Evolutionary conservation across 2,329 filamentous ascomycete genomes (phyloP), one percentile per base, ranked within the genome.

Genomic region (Trichoderma simmonsii): DNA sequence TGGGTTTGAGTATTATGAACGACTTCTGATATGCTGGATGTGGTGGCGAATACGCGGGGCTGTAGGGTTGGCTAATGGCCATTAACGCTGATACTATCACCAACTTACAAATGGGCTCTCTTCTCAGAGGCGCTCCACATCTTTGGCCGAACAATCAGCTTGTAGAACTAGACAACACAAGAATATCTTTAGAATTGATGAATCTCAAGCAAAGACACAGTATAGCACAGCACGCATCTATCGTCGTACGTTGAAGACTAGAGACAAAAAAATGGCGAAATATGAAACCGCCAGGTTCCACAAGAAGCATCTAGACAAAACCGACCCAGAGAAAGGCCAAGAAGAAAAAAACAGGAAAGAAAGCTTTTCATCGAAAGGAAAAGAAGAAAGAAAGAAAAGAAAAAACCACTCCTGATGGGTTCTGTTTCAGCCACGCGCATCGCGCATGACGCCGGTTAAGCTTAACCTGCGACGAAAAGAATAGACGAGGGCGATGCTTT

Each of bases 211-310:
- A 12, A 62, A 28, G 24, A 48, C 34, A 43, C 14, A 48, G 36
- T 63, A 18, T 24, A 26, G 6, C 11, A 59, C 9, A 30, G 18
- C 56, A 8, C 24, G 26, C 6, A 30, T n/a, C 24, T 3, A 63
- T 30, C 15, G 12, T 24, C 26, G 6, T 12, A 57, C 8, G 9
- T 66, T 1, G 15, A 36, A 43, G 9, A 14, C 54, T 48, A 21
- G 15, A 18, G 39, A 43, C 21, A 9, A 43, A 30, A 59, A 59
- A 39, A 68, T 24, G 65, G 65, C 54, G 24, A 36, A 48, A 68
- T 14, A 60, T 68, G 65, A 68, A 68, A 68, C 65, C 54, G 54
- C 65, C 36, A 30, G 65, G 65, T 68, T 60, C 65, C 65, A 68
- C 65, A 60, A 21, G 26, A 54, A 59, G 26, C 54, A 28, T 48